Base-by-base conservation (phyloP, 2,329 filamentous ascomycete species). In the Botryotinia calthae region DNA sequence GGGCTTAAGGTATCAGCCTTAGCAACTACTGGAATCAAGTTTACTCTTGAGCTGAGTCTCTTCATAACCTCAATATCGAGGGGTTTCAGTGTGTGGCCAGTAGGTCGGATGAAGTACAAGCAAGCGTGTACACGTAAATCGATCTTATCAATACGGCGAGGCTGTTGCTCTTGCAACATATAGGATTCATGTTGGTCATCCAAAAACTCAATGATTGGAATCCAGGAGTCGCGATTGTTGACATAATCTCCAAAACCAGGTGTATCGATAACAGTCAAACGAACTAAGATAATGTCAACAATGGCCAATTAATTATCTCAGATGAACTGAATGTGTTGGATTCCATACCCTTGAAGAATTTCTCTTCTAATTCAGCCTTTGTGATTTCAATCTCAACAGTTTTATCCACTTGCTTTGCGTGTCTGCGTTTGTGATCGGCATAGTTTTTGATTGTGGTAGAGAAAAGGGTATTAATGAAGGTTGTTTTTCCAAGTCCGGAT, bases 401-500 rank as follows among this genome's bases (percentile, higher is more conserved):
- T 90, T 98, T 98, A 87, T 99, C 96, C 79, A 98, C 90, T 87
- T 99, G 96, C 90, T 99, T 99, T 86, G 96, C 93, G 85, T 99
- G 96, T 82, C 96, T 93, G 85, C 94, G 93, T 89, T 97, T 97
- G 90, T 99, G 95, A 85, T 99, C 96, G 89, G 96, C 96, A 84
- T 99, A 99, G 89, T 98, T 99, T 89, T 99, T 99, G 90, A 99
- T 99, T 80, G 96, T 99, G 78, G 97, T 99, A 76, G 96, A 99
- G 89, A 99, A 99, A 75, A 99, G 91, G 74, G 96, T 99, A 91
- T 99, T 99, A 90, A 99, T 98, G 86, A 99, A 99, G 81, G 96
- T 99, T 40, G 97, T 99, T 90, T 99, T 99, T 87, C 96, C 96
- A 79, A 98, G 87, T 82, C 95, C 95, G 79, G 96, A 98, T 87